Base-by-base conservation (phyloP, 257 asterid species). In the Penstemon davidsonii region DNA sequence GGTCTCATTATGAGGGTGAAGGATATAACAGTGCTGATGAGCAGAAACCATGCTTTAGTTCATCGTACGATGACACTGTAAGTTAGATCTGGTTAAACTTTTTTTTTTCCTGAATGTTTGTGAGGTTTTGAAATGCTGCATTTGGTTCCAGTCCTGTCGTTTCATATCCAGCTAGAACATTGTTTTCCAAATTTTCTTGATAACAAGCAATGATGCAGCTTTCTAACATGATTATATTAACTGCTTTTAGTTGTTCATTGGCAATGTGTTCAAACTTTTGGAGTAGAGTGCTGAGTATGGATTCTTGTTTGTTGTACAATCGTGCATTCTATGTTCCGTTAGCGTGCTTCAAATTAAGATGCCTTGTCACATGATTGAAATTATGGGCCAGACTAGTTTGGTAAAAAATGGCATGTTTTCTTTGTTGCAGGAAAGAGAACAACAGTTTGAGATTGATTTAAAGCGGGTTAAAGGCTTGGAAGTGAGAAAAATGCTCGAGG, bases 11-110 rank as follows among this genome's bases (percentile, higher is more conserved):
- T 61, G 98, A 94, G 69, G 87, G 78, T 79, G 99, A 94, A 83
- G 99, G 99, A 67, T 94, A 94, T 72, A 94, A 94, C 72, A 94
- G 99, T 63, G 90, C 95, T 63, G 99, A 94, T 51, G 99, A 94
- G 86, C 99, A 94, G 70, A 78, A 73, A 50, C 76, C 92, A 4
- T 69, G 83, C 87, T 82, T 75, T 79, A 76, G 86, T 71, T 83
- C 96, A 75, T 76, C 96, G 50, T 89, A 85, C 75, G 94, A 87
- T 73, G 96, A 94, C 81, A 83, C 86, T 52, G 99, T 94, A 81
- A 83, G 98, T 94, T 63, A 63, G 46, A 15, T 62, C 2, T 46
- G 10, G 13, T 36, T 36, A 13, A 15, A 49, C 18, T 10, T 49
- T 15, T 15, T 7, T 42, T 58, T 15, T 3, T 10, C 2, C 3